Percentiles rank a stretch among this genome's conserved stretches.
Conservation (phyloP, 1,284 basidiomycete species). For the Ganoderma multipileum region DNA sequence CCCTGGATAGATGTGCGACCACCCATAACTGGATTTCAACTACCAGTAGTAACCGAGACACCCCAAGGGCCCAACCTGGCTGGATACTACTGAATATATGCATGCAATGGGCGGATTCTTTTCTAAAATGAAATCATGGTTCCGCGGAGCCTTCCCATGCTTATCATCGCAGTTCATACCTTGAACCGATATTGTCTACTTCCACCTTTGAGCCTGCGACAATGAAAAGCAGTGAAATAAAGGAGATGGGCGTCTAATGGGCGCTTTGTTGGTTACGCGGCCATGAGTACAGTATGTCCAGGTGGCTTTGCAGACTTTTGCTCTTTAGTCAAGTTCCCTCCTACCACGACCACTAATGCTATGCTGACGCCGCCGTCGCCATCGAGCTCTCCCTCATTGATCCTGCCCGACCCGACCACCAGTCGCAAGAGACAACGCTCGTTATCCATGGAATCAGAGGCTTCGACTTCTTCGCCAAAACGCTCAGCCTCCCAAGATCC, state of each 20-base stretch:
- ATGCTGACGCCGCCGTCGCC: conserved; percentile 42
- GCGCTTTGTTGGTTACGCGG: conserved; percentile 18
- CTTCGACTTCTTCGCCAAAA: conserved; percentile 72
- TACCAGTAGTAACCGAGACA: no score
- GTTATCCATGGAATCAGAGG: conserved; percentile 55
- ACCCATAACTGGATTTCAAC: no score
- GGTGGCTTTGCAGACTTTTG: conserved; percentile 17
- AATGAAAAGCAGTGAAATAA: not conserved
- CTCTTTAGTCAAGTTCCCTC: conserved; percentile 8
- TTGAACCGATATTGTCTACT: not conserved
- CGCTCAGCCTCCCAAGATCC: conserved; percentile 70
- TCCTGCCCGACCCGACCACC: conserved; percentile 34
- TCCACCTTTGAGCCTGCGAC: not conserved
- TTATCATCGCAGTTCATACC: no score
- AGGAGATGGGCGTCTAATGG: not conserved
- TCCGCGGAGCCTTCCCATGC: no score
- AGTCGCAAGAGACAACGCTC: conserved; percentile 58
- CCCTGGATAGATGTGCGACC: not conserved
- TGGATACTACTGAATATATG: not conserved
- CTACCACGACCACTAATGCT: conserved; percentile 34
- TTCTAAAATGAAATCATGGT: no score
- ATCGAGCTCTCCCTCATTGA: conserved; percentile 37
- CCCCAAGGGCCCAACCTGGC: no score
- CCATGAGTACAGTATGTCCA: not conserved
- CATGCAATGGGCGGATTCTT: not conserved